Conservation (phyloP, 2,329 filamentous ascomycete genomes). For the Aspergillus quadrilineatus region DNA sequence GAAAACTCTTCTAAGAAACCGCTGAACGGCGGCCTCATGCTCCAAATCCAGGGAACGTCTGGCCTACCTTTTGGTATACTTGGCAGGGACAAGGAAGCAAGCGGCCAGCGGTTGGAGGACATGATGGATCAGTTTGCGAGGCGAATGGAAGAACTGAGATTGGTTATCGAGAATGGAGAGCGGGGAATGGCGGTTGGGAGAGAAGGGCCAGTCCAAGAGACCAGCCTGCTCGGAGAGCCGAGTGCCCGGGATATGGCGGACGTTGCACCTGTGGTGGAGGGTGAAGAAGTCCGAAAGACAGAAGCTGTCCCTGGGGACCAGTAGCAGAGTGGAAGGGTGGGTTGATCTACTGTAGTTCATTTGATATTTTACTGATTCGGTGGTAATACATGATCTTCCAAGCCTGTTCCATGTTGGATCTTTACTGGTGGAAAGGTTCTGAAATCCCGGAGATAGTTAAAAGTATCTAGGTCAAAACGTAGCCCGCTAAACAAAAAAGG, state of each 20-base stretch:
- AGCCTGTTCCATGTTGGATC: too few species aligned
- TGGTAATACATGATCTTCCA: too few species aligned
- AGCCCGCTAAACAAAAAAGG: neutral
- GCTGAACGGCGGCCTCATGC: constrained; percentile 46
- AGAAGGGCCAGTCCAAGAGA: neutral
- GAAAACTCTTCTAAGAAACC: constrained; percentile 56
- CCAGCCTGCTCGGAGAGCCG: neutral
- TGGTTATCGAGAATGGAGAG: constrained; percentile 40
- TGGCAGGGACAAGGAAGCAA: constrained; percentile 24
- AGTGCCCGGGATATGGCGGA: neutral
- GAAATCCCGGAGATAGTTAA: neutral
- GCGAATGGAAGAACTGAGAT: constrained; percentile 44
- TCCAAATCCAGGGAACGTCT: constrained; percentile 45
- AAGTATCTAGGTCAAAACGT: neutral
- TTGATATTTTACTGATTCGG: neutral
- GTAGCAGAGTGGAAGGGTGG: neutral
- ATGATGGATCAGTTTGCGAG: constrained; percentile 50
- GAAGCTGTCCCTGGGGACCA: neutral
- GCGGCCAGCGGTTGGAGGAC: constrained; percentile 40
- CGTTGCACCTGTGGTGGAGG: neutral
- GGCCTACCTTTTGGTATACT: constrained; percentile 27
- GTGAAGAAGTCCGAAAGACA: neutral
- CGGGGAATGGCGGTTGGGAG: neutral
- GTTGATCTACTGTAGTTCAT: neutral
- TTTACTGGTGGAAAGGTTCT: neutral